Evolutionary conservation across 139 green algal species (phyloP).

Genomic region (Picochlorum sp.): DNA sequence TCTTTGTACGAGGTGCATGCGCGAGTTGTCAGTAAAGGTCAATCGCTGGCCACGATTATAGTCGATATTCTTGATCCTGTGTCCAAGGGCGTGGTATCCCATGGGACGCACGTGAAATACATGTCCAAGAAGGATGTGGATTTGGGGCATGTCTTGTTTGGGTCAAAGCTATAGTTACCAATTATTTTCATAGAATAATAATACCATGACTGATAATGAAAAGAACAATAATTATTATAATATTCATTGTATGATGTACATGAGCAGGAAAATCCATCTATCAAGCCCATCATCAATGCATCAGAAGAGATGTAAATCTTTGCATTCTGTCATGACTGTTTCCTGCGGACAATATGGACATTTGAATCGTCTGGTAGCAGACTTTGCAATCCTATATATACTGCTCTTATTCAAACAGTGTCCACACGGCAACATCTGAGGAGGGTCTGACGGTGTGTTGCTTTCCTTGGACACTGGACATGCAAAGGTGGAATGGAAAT

Average conservation of each 20-base stretch:
- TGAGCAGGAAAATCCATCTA: no score
- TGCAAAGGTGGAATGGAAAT: constrained; percentile 87
- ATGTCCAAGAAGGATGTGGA: constrained; percentile 7
- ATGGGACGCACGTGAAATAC: constrained; percentile 14
- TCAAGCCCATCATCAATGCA: background rate
- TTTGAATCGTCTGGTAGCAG: constrained; percentile 68
- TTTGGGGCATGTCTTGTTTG: background rate
- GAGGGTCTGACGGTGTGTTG: constrained; percentile 71
- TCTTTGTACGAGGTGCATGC: constrained; percentile 10
- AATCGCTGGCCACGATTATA: constrained; percentile 6
- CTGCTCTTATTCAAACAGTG: constrained; percentile 81
- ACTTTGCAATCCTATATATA: constrained; percentile 74
- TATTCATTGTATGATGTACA: no score
- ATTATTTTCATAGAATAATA: no score
- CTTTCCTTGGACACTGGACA: constrained; percentile 86
- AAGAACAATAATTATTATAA: no score
- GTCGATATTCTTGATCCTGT: constrained; percentile 13
- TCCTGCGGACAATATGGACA: constrained; percentile 95
- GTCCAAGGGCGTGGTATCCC: background rate
- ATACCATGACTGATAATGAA: no score
- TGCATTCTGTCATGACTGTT: constrained; percentile 46
- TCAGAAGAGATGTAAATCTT: constrained; percentile 47
- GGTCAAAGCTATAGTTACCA: background rate
- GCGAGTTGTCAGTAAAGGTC: constrained; percentile 8
- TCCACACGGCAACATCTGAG: constrained; percentile 86